A percentile compares a stretch with the other conserved stretches of the same genome.
These are phyloP conservation scores for Berberis vulgaris DNA, from an alignment of 164 flowering plant species.

Conservation along the genomic window DNA sequence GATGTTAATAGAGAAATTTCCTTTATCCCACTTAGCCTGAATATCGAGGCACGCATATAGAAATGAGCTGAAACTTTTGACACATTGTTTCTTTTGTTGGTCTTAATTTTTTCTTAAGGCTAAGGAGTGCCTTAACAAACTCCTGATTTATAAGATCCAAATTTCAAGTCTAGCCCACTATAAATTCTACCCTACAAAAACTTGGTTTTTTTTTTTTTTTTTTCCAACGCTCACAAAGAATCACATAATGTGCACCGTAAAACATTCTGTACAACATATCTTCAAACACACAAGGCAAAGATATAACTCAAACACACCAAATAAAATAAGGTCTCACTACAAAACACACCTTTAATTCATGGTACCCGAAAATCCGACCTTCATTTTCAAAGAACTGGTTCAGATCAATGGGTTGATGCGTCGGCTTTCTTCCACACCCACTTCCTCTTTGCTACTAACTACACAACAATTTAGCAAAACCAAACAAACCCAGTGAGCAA, in stretches of 20 bases:
- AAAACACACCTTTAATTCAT: slow-evolving; percentile 60
- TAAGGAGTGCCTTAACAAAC: too few relatives aligned
- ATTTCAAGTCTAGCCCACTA: too few relatives aligned
- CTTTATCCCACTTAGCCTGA: too few relatives aligned
- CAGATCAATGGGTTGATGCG: slow-evolving; percentile 59
- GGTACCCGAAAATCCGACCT: slow-evolving; percentile 84
- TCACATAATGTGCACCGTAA: neutral
- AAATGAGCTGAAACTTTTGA: too few relatives aligned
- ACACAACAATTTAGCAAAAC: neutral
- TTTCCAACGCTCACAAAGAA: too few relatives aligned
- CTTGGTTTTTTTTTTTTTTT: too few relatives aligned
- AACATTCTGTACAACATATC: neutral
- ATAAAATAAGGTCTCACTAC: neutral
- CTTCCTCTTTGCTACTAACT: slow-evolving; percentile 74
- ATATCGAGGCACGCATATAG: too few relatives aligned
- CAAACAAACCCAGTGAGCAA: neutral
- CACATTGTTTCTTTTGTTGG: too few relatives aligned
- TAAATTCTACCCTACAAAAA: too few relatives aligned
- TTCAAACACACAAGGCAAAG: neutral
- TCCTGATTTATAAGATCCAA: too few relatives aligned
- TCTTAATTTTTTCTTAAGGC: too few relatives aligned
- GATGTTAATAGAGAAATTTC: too few relatives aligned
- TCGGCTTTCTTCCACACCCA: slow-evolving; percentile 36
- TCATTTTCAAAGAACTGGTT: slow-evolving; percentile 71
- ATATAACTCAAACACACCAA: neutral